These are phyloP conservation scores for Gossypium raimondii DNA, from an alignment of 345 rosid genomes.

Conservation along the genomic window DNA sequence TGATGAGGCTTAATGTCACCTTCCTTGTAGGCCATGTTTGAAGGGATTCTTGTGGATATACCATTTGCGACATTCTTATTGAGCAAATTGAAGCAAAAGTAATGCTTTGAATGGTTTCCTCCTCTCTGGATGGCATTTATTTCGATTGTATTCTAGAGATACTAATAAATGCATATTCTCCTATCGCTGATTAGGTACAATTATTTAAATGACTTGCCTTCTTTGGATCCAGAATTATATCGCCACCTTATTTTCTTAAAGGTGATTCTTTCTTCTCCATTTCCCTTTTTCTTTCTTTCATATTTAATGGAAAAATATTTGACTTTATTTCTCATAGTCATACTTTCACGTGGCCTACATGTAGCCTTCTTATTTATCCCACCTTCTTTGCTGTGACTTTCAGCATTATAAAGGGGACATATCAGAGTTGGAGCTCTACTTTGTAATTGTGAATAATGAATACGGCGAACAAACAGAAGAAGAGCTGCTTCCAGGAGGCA, in stretches of 20 bases:
- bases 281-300: neutral
- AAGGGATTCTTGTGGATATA: constrained; percentile 97
- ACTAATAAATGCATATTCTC: constrained; percentile 4
- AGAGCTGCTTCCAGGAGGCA: constrained; percentile 88
- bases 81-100: constrained; percentile 98
- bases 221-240: constrained; percentile 22
- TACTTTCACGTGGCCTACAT: neutral
- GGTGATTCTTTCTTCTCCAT: constrained; percentile 37
- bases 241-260: constrained; percentile 96
- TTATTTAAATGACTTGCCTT: constrained; percentile 90
- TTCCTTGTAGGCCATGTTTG: constrained; percentile 90
- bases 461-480: constrained; percentile 97
- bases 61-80: constrained; percentile 99
- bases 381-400: constrained; percentile 14
- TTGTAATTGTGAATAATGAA: constrained; percentile 90
- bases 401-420: constrained; percentile 89
- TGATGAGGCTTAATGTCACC: constrained; percentile 12
- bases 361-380: neutral
- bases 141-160: neutral
- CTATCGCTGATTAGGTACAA: constrained; percentile 57
- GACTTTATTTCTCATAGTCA: neutral
- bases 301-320: neutral
- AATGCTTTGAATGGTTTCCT: constrained; percentile 25
- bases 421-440: constrained; percentile 83
- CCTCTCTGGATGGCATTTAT: neutral